These are phyloP conservation scores for Trichoderma atrobrunneum DNA, from an alignment of 2,329 filamentous ascomycete genomes.

Conservation along the genomic window DNA sequence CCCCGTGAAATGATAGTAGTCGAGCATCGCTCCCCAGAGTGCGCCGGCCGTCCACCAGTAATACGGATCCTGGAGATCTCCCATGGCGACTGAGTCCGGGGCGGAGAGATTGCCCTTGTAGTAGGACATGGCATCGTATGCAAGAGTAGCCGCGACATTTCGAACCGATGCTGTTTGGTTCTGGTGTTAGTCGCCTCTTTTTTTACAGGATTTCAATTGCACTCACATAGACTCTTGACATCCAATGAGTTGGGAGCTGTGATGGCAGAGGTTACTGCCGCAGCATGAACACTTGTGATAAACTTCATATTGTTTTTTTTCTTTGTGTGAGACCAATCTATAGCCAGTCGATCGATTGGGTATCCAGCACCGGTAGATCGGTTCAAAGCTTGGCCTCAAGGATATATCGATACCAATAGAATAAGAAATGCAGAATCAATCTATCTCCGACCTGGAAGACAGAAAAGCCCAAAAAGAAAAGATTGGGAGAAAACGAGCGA, in stretches of 20 bases:
- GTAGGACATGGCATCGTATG: slow-evolving; percentile 59
- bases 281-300: slow-evolving; percentile 25
- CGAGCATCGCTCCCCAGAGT: slow-evolving; percentile 64
- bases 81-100: slow-evolving; percentile 51
- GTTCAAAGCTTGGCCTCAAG: background rate
- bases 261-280: slow-evolving; percentile 29
- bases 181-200: background rate
- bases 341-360: background rate
- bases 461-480: background rate
- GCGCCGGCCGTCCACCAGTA: slow-evolving; percentile 68
- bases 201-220: background rate
- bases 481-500: background rate
- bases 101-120: slow-evolving; percentile 59
- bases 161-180: slow-evolving; percentile 56
- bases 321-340: background rate
- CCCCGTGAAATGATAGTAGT: slow-evolving; percentile 66
- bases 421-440: background rate
- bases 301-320: slow-evolving; percentile 26
- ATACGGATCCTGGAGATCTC: slow-evolving; percentile 63
- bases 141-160: slow-evolving; percentile 58
- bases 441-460: slow-evolving; percentile 13
- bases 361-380: slow-evolving; percentile 1
- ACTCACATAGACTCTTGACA: slow-evolving; percentile 34
- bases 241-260: slow-evolving; percentile 40
- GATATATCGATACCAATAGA: background rate